Conservation (phyloP, 768 basidiomycete species). For the Termitomyces sp. region DNA sequence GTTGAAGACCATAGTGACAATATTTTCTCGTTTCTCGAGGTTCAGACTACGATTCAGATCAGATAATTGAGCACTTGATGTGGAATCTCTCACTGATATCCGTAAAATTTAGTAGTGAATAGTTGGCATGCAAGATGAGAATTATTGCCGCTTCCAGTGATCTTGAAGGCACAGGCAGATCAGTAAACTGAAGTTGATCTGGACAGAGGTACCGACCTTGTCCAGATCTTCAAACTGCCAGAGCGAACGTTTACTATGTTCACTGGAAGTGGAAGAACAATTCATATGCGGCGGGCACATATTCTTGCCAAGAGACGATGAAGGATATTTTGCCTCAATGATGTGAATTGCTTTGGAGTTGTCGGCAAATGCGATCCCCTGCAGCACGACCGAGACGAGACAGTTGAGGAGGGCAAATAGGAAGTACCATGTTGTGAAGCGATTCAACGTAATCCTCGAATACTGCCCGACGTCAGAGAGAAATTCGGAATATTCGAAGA, state of each 20-base stretch:
- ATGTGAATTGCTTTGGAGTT: constrained; percentile 28
- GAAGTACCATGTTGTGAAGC: constrained; percentile 43
- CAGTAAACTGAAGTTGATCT: not conserved
- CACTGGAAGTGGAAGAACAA: not conserved
- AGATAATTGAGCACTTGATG: not conserved
- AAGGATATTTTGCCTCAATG: constrained; percentile 15
- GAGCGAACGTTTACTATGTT: not conserved
- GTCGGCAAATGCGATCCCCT: constrained; percentile 30
- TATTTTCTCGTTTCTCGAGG: constrained; percentile 41
- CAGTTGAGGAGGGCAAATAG: constrained; percentile 38
- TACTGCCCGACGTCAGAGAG: constrained; percentile 25
- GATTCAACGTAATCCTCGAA: constrained; percentile 42
- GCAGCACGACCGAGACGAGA: constrained; percentile 34
- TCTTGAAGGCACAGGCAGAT: not conserved
- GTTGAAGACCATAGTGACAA: constrained; percentile 39
- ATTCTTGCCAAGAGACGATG: not conserved
- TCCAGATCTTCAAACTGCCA: not conserved
- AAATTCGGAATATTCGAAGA: not conserved
- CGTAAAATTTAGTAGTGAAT: constrained; percentile 9
- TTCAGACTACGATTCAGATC: constrained; percentile 21
- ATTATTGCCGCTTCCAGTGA: not conserved
- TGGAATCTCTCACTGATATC: constrained; percentile 31
- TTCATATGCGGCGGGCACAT: not conserved
- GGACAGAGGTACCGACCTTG: not conserved
- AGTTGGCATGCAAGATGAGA: not conserved